Base-by-base conservation (phyloP, 2,329 filamentous ascomycete genomes). In the Amauroascus verrucosus region DNA sequence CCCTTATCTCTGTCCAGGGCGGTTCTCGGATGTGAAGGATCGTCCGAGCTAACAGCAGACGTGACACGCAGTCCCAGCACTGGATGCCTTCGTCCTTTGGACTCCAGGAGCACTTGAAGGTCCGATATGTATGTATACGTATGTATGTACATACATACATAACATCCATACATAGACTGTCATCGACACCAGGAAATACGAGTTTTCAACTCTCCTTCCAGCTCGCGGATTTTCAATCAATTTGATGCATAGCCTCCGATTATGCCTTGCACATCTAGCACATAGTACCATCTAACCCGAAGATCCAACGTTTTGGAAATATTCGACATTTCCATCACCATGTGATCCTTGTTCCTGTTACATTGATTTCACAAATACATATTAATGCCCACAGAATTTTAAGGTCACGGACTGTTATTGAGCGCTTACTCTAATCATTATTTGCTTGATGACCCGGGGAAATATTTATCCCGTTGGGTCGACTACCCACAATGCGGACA, bases 301-400 rank as follows among this genome's bases (percentile, higher is more conserved):
- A n/a, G n/a, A n/a, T n/a, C n/a, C n/a, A n/a, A n/a, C n/a, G n/a
- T n/a, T n/a, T n/a, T n/a, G n/a, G 26, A 28, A 35, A 35, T 7
- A 16, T 16, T 47, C 45, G 30, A 30, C 28, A 35, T 47, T n/a
- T 9, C 18, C 20, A 13, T 22, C 43, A 18, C 18, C 26, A 32
- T 18, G 32, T 33, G 30, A 47, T 47, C 45, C 45, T 47, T 47
- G 45, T 22, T 26, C 45, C 35, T 35, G 45, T 47, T 47, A 35
- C 30, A 47, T 47, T 22, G 9, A 3, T 43, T 24, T 37, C n/a
- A n/a, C 14, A 38, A 16, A 46, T 46, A 32, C 14, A 18, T 46
- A 2, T 7, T 30, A 30, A 11, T 6, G n/a, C n/a, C n/a, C n/a
- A n/a, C 6, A 11, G 8, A 2, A 18, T 24, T 18, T 3, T 47